Evolutionary conservation across 495 filamentous ascomycete species (phyloP), one percentile per base, ranked within the genome.

Genomic region (Tuber microsphaerosporum): DNA sequence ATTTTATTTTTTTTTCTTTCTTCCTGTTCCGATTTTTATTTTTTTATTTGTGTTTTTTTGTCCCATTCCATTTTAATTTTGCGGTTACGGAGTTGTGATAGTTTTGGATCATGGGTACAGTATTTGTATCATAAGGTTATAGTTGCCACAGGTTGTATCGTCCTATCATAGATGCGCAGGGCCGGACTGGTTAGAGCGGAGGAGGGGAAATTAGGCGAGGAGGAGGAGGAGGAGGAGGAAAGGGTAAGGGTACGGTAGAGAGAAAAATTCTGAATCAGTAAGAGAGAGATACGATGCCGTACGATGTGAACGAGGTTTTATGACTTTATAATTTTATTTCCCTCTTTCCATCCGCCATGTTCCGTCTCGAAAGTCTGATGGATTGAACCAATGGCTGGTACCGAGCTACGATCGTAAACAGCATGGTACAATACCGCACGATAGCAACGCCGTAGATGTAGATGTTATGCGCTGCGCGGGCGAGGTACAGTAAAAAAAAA

Each of bases 171-270:
- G 56, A 65, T 65, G 26, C 16, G 56, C 56, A 65, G 12, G 56
- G 56, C 56, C 19, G 56, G 56, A 2, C 39, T 41, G 56, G 56
- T 34, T 34, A 3, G 48, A 22, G 46, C 0, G 22, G 22, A 12
- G 56, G 34, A n/a, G n/a, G 26, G 56, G 56, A 65, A 65, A 65
- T 65, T 65, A 34, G 56, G 56, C 56, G 56, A 34, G 56, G 56
- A 65, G 26, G 56, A 34, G 45, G 45, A 31, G 31, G 56, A 34
- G 56, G 56, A 65, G 26, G 56, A 34, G 45, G 45, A 31, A 61
- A 12, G 51, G n/a, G 51, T 16, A 51, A 10, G 41, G 42, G 42
- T 43, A 43, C 9, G 42, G 42, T 10, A 12, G 5, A 43, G 42
- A 7, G 9, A 10, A 42, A n/a, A 51, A 61, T 14, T n/a, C 51